Percentiles rank a stretch among this genome's conserved stretches.
Evolutionary conservation across 2,329 filamentous ascomycete genomes (phyloP).

Genomic region (Acephala macrosclerotiorum): DNA sequence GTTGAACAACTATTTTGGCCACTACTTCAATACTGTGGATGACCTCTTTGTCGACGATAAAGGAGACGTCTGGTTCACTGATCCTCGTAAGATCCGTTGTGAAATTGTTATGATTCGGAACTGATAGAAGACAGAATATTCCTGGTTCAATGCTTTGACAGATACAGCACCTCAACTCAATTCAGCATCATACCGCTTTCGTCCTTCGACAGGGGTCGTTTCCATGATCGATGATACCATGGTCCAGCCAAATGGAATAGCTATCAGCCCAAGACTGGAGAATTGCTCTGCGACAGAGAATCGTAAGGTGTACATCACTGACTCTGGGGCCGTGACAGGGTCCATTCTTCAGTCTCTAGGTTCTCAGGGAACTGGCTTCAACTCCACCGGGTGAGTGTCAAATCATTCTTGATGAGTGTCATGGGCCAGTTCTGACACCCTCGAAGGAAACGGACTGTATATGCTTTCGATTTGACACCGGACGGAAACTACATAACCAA

Average conservation of each 20-base stretch:
- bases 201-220: constrained; percentile 45
- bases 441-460: constrained; percentile 41
- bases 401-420: not conserved
- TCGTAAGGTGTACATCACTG: constrained; percentile 47
- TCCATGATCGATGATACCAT: constrained; percentile 49
- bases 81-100: constrained; percentile 5
- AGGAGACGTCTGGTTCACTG: constrained; percentile 44
- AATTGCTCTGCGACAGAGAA: constrained; percentile 10
- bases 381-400: constrained; percentile 40
- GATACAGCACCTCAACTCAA: constrained; percentile 47
- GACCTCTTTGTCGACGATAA: constrained; percentile 47
- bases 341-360: constrained; percentile 37
- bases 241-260: constrained; percentile 51
- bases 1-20: constrained; percentile 46
- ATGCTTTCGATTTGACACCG: constrained; percentile 49
- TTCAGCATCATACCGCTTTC: constrained; percentile 49
- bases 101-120: not conserved
- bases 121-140: constrained; percentile 39
- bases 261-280: constrained; percentile 45
- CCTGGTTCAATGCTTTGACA: constrained; percentile 45
- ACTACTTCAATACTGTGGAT: constrained; percentile 48
- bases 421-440: not conserved
- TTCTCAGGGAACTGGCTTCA: constrained; percentile 43
- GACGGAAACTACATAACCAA: constrained; percentile 46
- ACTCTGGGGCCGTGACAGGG: constrained; percentile 45